Evolutionary conservation across 495 filamentous ascomycete genomes (phyloP).

Genomic region (Lindgomyces ingoldianus): DNA sequence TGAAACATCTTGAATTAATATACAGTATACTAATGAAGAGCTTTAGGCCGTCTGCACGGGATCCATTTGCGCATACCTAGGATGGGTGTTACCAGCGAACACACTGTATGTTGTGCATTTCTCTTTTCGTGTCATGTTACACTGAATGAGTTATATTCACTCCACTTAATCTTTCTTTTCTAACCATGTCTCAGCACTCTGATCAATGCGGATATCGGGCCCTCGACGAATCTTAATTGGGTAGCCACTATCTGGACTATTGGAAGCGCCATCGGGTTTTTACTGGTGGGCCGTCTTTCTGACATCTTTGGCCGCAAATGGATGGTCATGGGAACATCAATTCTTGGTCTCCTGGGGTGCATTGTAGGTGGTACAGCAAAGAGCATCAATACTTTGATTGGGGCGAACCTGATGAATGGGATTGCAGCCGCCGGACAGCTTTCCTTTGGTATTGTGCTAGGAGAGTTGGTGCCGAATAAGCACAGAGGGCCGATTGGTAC

Average conservation of each 20-base stretch:
- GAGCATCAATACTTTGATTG: slow-evolving; percentile 39
- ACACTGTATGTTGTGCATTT: slow-evolving; percentile 39
- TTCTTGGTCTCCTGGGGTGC: slow-evolving; percentile 36
- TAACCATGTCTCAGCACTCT: slow-evolving; percentile 15
- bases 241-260: slow-evolving; percentile 39
- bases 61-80: slow-evolving; percentile 31
- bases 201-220: slow-evolving; percentile 40
- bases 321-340: slow-evolving; percentile 38
- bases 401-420: slow-evolving; percentile 38
- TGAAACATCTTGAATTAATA: background rate
- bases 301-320: slow-evolving; percentile 45
- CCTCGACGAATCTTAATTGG: slow-evolving; percentile 35
- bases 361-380: slow-evolving; percentile 40
- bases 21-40: background rate
- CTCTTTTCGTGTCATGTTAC: background rate
- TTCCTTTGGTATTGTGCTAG: slow-evolving; percentile 42
- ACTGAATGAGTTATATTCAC: background rate
- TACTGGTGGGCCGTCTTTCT: slow-evolving; percentile 40
- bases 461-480: slow-evolving; percentile 43
- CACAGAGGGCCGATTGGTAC: slow-evolving; percentile 38
- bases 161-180: slow-evolving; percentile 2
- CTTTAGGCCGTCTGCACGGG: slow-evolving; percentile 25
- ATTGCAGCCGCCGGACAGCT: slow-evolving; percentile 44
- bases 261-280: slow-evolving; percentile 35
- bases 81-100: slow-evolving; percentile 36